A percentile compares a stretch with the other conserved stretches of the same genome.
These are phyloP conservation scores for Rhodotorula sp. DNA, from an alignment of 1,284 basidiomycete genomes.

Conservation along the genomic window DNA sequence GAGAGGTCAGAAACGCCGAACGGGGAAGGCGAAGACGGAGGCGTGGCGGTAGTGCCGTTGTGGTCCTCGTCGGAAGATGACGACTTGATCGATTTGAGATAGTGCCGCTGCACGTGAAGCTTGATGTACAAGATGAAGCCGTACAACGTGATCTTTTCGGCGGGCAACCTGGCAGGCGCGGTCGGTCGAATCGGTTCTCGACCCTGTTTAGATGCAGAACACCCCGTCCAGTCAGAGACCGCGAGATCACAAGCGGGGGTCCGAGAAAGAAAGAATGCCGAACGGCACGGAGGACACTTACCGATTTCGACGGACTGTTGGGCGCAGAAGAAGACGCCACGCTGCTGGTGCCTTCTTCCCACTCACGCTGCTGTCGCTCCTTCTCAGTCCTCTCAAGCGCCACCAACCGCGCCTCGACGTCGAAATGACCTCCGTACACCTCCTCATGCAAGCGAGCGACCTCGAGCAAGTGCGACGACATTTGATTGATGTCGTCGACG, in stretches of 20 bases:
- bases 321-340: background rate
- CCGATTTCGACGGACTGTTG: background rate
- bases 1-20: background rate
- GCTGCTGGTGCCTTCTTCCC: background rate
- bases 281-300: no score
- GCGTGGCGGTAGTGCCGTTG: background rate
- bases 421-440: slow-evolving; percentile 16
- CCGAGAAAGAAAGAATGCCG: no score
- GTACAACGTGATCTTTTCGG: slow-evolving; percentile 14
- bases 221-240: no score
- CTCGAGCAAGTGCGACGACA: slow-evolving; percentile 4
- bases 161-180: slow-evolving; percentile 14
- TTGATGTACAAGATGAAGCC: slow-evolving; percentile 33
- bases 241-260: no score
- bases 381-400: slow-evolving; percentile 14
- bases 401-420: slow-evolving; percentile 6
- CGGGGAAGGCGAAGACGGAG: background rate
- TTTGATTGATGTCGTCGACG: background rate
- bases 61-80: background rate
- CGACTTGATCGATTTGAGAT: background rate
- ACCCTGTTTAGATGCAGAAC: background rate
- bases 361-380: background rate
- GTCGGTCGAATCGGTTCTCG: slow-evolving; percentile 9
- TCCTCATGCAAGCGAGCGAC: slow-evolving; percentile 12
- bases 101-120: slow-evolving; percentile 16